These are phyloP conservation scores for Platismatia glauca DNA, from an alignment of 495 filamentous ascomycete species.

Conservation along the genomic window DNA sequence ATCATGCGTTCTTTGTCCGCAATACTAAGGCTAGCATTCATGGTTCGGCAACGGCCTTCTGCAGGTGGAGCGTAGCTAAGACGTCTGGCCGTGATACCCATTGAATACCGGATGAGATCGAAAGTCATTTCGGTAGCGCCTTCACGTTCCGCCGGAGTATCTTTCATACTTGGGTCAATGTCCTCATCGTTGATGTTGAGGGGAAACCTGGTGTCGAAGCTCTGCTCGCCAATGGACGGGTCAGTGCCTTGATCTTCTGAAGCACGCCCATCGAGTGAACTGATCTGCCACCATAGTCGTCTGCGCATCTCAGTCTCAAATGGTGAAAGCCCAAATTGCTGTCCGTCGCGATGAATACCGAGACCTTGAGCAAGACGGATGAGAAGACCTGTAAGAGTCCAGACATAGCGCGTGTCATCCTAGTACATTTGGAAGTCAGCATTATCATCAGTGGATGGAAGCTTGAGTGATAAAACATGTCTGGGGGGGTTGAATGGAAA, in stretches of 20 bases:
- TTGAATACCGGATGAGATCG: constrained; percentile 51
- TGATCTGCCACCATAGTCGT: constrained; percentile 65
- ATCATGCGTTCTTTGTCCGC: constrained; percentile 39
- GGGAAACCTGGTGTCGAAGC: constrained; percentile 63
- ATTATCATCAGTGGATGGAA: too few species aligned
- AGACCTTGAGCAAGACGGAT: constrained; percentile 39
- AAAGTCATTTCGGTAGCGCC: constrained; percentile 74
- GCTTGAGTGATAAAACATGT: too few species aligned
- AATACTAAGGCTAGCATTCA: constrained; percentile 25
- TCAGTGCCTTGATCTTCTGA: constrained; percentile 69
- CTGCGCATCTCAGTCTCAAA: constrained; percentile 63
- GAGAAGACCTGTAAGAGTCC: constrained; percentile 37
- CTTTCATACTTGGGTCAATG: constrained; percentile 50
- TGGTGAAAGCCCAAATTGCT: constrained; percentile 49
- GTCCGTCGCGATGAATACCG: constrained; percentile 47
- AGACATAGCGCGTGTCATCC: constrained; percentile 39
- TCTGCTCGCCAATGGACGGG: constrained; percentile 51
- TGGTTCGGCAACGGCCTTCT: constrained; percentile 19
- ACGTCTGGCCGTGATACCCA: constrained; percentile 29
- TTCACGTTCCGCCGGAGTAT: constrained; percentile 45
- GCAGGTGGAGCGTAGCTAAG: constrained; percentile 25
- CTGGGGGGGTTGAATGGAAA: too few species aligned
- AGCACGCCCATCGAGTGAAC: constrained; percentile 55
- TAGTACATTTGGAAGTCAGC: too few species aligned
- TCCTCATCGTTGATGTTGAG: constrained; percentile 73